These are phyloP conservation scores for Saturnispora ahearnii DNA, from an alignment of 805 yeast genomes.

Conservation along the genomic window DNA sequence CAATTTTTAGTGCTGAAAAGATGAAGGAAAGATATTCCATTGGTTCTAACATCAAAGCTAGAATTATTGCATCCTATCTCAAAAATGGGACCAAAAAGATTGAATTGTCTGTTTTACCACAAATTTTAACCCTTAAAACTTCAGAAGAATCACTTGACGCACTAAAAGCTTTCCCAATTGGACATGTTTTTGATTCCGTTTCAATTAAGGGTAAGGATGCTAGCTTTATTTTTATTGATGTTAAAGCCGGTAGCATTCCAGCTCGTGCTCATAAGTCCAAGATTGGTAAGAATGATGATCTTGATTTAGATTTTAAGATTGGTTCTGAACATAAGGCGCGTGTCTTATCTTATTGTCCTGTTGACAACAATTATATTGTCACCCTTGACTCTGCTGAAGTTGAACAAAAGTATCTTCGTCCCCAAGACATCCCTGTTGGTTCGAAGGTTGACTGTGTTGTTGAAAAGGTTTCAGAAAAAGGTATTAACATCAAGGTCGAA, in stretches of 20 bases:
- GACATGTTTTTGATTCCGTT: slow-evolving; percentile 56
- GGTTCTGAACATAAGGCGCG: slow-evolving; percentile 73
- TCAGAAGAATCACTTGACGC: slow-evolving; percentile 21
- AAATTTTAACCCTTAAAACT: slow-evolving; percentile 26
- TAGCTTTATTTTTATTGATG: slow-evolving; percentile 45
- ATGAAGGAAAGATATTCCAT: slow-evolving; percentile 56
- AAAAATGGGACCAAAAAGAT: slow-evolving; percentile 47
- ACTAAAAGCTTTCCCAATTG: slow-evolving; percentile 65
- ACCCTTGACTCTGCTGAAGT: slow-evolving; percentile 62
- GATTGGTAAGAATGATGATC: slow-evolving; percentile 38
- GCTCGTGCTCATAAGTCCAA: slow-evolving; percentile 81
- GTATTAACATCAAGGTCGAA: slow-evolving; percentile 58
- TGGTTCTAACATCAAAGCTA: slow-evolving; percentile 60
- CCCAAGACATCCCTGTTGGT: slow-evolving; percentile 72
- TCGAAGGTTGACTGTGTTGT: slow-evolving; percentile 50
- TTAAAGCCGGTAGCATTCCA: slow-evolving; percentile 41
- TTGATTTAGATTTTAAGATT: slow-evolving; percentile 41
- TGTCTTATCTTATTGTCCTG: slow-evolving; percentile 55
- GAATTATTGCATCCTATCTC: slow-evolving; percentile 52
- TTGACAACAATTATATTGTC: slow-evolving; percentile 60
- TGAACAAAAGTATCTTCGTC: slow-evolving; percentile 54
- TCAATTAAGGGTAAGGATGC: slow-evolving; percentile 53
- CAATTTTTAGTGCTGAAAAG: slow-evolving; percentile 28
- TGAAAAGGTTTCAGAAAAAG: slow-evolving; percentile 50
- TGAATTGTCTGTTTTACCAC: slow-evolving; percentile 53